phyloP scores from a whole-genome alignment of 2,329 filamentous ascomycete species.

The Didymella sp. region DNA sequence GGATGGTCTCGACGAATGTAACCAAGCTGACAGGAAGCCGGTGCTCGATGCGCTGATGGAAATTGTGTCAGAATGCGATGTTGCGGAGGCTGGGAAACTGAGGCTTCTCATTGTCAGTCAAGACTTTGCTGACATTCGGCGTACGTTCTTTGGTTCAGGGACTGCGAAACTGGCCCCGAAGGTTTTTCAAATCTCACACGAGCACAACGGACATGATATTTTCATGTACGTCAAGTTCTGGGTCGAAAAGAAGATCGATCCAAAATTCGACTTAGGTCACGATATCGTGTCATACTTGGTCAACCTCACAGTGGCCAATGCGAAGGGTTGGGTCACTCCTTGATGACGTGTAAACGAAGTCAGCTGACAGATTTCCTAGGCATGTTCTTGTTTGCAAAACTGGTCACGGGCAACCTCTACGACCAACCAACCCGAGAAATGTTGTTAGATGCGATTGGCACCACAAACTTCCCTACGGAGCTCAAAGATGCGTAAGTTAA shows the following conservation, averaged over 20 bases:
- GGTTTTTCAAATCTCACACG: slow-evolving; percentile 22
- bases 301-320: slow-evolving; percentile 28
- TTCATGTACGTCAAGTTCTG: slow-evolving; percentile 21
- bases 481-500: slow-evolving; percentile 33
- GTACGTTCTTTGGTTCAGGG: slow-evolving; percentile 14
- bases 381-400: slow-evolving; percentile 40
- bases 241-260: slow-evolving; percentile 24
- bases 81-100: slow-evolving; percentile 26
- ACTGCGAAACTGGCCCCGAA: slow-evolving; percentile 16
- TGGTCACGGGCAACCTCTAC: slow-evolving; percentile 33
- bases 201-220: slow-evolving; percentile 33
- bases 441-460: slow-evolving; percentile 24
- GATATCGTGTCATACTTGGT: slow-evolving; percentile 31
- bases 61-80: slow-evolving; percentile 23
- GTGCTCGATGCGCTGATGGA: slow-evolving; percentile 25
- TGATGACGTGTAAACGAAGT: too few relatives aligned
- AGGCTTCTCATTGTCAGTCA: slow-evolving; percentile 39
- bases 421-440: slow-evolving; percentile 23
- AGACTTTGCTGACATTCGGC: slow-evolving; percentile 32
- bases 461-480: slow-evolving; percentile 25
- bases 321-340: slow-evolving; percentile 27
- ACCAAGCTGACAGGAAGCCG: slow-evolving; percentile 28
- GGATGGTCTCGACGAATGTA: slow-evolving; percentile 38
- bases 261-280: slow-evolving; percentile 23
- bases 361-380: too few relatives aligned